These are phyloP conservation scores for Aspergillus fumigatiaffinis DNA, from an alignment of 2,329 filamentous ascomycete genomes.

Conservation along the genomic window DNA sequence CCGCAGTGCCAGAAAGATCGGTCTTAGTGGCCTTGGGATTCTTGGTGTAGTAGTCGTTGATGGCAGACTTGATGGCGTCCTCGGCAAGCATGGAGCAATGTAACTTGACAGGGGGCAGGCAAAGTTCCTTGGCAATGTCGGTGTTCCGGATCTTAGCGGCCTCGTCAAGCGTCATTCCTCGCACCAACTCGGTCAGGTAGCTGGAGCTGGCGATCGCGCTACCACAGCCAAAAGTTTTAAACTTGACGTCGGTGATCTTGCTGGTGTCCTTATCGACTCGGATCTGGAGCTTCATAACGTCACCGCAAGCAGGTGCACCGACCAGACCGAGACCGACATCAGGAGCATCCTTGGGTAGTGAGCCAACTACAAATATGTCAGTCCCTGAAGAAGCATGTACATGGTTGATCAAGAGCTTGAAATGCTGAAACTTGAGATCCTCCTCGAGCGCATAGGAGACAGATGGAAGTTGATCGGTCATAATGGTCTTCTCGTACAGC, in stretches of 20 bases:
- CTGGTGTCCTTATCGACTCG: slow-evolving; percentile 83
- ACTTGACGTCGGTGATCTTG: slow-evolving; percentile 90
- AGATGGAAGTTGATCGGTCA: background rate
- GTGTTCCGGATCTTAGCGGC: slow-evolving; percentile 92
- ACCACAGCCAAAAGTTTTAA: slow-evolving; percentile 96
- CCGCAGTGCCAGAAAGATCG: slow-evolving; percentile 70
- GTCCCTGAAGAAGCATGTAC: background rate
- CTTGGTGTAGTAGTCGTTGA: slow-evolving; percentile 87
- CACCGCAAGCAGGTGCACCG: slow-evolving; percentile 82
- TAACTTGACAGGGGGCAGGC: slow-evolving; percentile 83
- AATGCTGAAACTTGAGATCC: background rate
- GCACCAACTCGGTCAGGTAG: slow-evolving; percentile 90
- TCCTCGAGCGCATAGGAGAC: background rate
- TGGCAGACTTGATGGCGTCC: slow-evolving; percentile 88
- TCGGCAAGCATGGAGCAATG: slow-evolving; percentile 92
- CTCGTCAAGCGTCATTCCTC: slow-evolving; percentile 94
- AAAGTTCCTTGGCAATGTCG: slow-evolving; percentile 95
- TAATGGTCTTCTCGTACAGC: background rate
- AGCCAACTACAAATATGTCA: slow-evolving; percentile 49
- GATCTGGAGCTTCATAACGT: slow-evolving; percentile 93
- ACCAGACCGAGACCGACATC: slow-evolving; percentile 91
- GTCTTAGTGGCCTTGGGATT: slow-evolving; percentile 73
- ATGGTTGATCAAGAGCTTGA: background rate
- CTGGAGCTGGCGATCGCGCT: slow-evolving; percentile 91
- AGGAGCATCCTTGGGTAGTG: slow-evolving; percentile 71